phyloP scores from a whole-genome alignment of 176 grass and related monocot genomes.

The Rhynchospora tenuis region DNA sequence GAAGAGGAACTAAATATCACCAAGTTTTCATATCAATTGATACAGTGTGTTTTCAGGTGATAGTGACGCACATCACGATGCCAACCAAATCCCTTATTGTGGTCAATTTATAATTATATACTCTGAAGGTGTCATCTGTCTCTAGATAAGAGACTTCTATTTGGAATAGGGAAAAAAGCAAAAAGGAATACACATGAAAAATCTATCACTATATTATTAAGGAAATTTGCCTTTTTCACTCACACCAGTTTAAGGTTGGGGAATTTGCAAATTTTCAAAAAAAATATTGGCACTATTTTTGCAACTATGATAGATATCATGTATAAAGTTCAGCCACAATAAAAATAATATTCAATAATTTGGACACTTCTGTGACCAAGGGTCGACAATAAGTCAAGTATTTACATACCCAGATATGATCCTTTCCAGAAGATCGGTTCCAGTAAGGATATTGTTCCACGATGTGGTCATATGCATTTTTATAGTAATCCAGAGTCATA shows the following conservation, averaged over 20 bases:
- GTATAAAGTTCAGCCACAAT: not conserved
- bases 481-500: constrained; percentile 77
- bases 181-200: not conserved
- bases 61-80: not conserved
- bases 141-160: not conserved
- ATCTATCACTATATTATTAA: not conserved
- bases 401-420: constrained; percentile 89
- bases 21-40: not conserved
- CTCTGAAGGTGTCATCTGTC: not conserved
- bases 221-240: not conserved
- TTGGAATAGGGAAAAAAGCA: not conserved
- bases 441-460: constrained; percentile 78
- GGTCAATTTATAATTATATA: not conserved
- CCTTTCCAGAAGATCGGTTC: constrained; percentile 82
- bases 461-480: constrained; percentile 84
- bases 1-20: not conserved
- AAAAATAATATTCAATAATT: not conserved
- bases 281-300: not conserved
- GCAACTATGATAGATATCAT: not conserved
- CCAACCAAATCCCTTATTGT: not conserved
- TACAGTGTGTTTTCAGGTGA: not conserved
- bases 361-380: not conserved
- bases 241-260: not conserved
- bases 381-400: not conserved
- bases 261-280: not conserved